phyloP scores from a whole-genome alignment of 352 stramenopile genomes.

The Blastocystis sp. region DNA sequence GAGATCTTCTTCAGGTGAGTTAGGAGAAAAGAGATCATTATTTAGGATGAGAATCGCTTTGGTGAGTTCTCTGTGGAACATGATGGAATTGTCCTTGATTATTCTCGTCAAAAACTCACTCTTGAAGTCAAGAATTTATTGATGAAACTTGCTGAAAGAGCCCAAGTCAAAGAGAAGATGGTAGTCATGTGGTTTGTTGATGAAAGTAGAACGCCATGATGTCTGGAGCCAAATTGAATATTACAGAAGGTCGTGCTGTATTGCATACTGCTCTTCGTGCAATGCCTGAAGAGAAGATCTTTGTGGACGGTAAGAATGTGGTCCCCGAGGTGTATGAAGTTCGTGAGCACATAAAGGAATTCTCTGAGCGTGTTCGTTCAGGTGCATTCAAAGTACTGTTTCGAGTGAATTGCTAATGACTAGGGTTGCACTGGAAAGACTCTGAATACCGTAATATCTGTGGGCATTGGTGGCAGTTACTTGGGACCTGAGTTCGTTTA shows the following conservation, averaged over 20 bases:
- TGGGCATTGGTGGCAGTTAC: slow-evolving; percentile 92
- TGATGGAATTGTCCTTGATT: slow-evolving; percentile 80
- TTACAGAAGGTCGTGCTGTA: slow-evolving; percentile 89
- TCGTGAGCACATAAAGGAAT: slow-evolving; percentile 87
- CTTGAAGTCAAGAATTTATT: slow-evolving; percentile 76
- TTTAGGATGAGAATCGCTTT: slow-evolving; percentile 68
- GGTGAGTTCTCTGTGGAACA: slow-evolving; percentile 56
- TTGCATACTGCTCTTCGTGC: slow-evolving; percentile 91
- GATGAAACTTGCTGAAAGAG: slow-evolving; percentile 68
- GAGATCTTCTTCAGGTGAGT: slow-evolving; percentile 49
- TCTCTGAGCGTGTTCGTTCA: slow-evolving; percentile 84
- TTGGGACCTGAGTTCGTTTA: slow-evolving; percentile 93
- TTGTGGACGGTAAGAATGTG: slow-evolving; percentile 90
- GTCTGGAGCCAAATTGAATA: slow-evolving; percentile 88
- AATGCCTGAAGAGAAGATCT: slow-evolving; percentile 76
- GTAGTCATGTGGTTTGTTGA: slow-evolving; percentile 38
- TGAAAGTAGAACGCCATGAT: slow-evolving; percentile 80
- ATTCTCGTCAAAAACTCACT: slow-evolving; percentile 80
- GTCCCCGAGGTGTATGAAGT: slow-evolving; percentile 90
- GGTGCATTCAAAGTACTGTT: slow-evolving; percentile 75
- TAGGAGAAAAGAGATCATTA: background rate
- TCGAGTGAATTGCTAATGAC: background rate
- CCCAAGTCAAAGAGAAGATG: slow-evolving; percentile 69
- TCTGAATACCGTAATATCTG: slow-evolving; percentile 89
- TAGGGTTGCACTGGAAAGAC: slow-evolving; percentile 87